phyloP scores from a whole-genome alignment of 169 alveolate genomes.

The Cystoisospora suis region DNA sequence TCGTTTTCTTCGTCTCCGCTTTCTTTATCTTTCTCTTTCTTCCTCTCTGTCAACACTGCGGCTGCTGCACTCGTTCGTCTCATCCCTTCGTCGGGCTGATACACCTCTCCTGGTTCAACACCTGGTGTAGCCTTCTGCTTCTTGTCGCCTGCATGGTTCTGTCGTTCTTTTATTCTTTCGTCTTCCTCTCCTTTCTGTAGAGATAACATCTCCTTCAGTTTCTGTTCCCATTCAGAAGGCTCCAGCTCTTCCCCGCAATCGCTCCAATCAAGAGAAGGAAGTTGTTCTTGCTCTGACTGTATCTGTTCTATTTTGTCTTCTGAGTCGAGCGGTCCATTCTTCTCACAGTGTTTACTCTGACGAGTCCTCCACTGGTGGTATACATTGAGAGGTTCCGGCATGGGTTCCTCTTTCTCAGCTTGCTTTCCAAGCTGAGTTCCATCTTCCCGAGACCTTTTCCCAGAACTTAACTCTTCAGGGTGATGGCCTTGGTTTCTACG shows the following conservation, averaged over 20 bases:
- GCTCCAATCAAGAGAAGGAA: constrained; percentile 28
- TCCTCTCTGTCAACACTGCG: neutral
- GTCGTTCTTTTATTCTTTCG: neutral
- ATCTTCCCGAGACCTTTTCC: neutral
- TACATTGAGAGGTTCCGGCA: too few relatives aligned
- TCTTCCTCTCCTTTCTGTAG: constrained; percentile 16
- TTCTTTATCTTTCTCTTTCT: too few relatives aligned
- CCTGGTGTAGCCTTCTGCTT: neutral
- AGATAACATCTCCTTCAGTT: constrained; percentile 35
- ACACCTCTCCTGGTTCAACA: too few relatives aligned
- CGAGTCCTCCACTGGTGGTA: too few relatives aligned
- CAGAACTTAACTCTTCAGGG: too few relatives aligned
- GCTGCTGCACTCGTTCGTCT: constrained; percentile 31
- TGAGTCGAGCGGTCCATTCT: too few relatives aligned
- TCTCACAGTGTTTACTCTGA: too few relatives aligned
- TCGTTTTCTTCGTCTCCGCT: neutral
- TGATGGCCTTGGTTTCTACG: neutral
- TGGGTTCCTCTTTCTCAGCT: too few relatives aligned
- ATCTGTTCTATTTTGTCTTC: too few relatives aligned
- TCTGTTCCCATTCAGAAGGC: constrained; percentile 56
- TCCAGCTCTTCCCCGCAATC: constrained; percentile 63
- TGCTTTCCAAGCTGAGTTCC: too few relatives aligned
- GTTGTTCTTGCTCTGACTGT: too few relatives aligned
- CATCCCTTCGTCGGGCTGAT: too few relatives aligned
- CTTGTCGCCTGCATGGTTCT: neutral